phyloP scores from a whole-genome alignment of 148 eudicot genomes.

The Rhododendron williamsianum region DNA sequence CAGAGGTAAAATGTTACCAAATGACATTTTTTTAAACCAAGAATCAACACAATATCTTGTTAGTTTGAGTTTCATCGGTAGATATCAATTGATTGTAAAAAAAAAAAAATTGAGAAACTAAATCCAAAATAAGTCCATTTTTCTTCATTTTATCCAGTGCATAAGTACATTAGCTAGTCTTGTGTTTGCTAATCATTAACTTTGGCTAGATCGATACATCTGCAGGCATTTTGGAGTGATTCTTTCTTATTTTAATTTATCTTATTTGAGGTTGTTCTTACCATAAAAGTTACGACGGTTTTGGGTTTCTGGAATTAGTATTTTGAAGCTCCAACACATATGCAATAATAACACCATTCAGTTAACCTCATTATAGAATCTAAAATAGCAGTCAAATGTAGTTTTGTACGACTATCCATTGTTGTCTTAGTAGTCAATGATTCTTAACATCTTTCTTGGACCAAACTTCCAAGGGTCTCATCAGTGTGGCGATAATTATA shows the following conservation, averaged over 20 bases:
- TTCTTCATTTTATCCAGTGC: background rate
- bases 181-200: background rate
- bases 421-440: background rate
- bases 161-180: background rate
- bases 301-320: background rate
- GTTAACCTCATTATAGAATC: background rate
- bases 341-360: background rate
- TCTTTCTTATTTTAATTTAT: background rate
- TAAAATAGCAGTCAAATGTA: background rate
- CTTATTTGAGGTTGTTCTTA: background rate
- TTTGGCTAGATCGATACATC: background rate
- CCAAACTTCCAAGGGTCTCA: constrained; percentile 23
- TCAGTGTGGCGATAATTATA: constrained; percentile 55
- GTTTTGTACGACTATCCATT: background rate
- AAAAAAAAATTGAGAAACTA: background rate
- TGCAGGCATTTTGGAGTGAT: background rate
- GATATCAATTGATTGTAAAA: background rate
- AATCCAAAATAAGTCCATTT: background rate
- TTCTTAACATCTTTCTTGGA: constrained; percentile 21
- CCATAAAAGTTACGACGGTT: background rate
- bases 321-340: background rate
- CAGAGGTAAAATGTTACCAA: background rate
- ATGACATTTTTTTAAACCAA: background rate
- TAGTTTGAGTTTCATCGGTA: background rate
- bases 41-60: background rate